phyloP scores from a whole-genome alignment of 805 yeast species.

The Ogataea polymorpha region DNA sequence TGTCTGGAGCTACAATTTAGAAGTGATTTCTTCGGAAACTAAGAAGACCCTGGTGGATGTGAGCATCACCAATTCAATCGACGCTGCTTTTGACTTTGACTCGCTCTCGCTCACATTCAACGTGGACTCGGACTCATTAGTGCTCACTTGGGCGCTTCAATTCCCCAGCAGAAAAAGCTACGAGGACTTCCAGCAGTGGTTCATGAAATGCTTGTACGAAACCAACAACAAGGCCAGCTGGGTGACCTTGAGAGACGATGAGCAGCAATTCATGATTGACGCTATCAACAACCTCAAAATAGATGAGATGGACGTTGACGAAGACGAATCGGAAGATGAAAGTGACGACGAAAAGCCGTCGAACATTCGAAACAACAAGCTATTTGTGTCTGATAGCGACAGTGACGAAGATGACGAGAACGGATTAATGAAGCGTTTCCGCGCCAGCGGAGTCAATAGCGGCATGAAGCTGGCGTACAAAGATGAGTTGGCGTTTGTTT shows the following conservation, averaged over 20 bases:
- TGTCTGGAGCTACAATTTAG: constrained; percentile 52
- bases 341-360: constrained; percentile 28
- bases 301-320: constrained; percentile 26
- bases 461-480: constrained; percentile 68
- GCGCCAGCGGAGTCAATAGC: constrained; percentile 42
- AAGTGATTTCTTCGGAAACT: constrained; percentile 32
- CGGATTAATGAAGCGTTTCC: constrained; percentile 20
- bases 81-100: constrained; percentile 63
- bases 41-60: constrained; percentile 36
- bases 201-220: constrained; percentile 62
- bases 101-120: constrained; percentile 64
- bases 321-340: constrained; percentile 27
- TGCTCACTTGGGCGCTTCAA: constrained; percentile 62
- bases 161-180: constrained; percentile 44
- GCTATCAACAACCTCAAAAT: constrained; percentile 45
- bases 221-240: constrained; percentile 48
- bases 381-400: constrained; percentile 27
- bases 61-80: constrained; percentile 47
- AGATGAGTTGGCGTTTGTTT: constrained; percentile 73
- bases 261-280: constrained; percentile 54
- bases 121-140: constrained; percentile 38
- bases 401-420: constrained; percentile 22
- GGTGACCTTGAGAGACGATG: constrained; percentile 40
- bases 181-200: constrained; percentile 48
- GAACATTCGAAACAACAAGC: constrained; percentile 2